Base-by-base conservation (phyloP, 2,329 filamentous ascomycete species). In the Fusarium paranaense region DNA sequence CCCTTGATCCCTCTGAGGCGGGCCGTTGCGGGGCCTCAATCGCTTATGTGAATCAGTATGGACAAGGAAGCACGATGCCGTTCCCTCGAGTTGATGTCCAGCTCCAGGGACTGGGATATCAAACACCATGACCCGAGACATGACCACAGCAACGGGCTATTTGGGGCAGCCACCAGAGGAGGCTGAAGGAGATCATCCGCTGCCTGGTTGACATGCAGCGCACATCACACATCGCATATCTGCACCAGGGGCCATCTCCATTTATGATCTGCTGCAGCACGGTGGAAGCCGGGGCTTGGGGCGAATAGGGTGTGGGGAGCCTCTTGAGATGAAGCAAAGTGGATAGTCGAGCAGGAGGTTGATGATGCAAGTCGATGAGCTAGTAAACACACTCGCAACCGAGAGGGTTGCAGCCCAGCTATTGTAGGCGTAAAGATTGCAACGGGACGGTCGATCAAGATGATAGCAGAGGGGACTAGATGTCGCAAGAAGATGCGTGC, bases 231-330 rank as follows among this genome's bases (percentile, higher is more conserved):
- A 63, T 64, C 40, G 40, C 62, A 50, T 61, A 66, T 71, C 58
- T 66, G 56, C 64, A 67, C 65, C 62, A 66, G 71, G 67, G 61
- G 56, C 56, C 64, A 76, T 77, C 69, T 76, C 71, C 69, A 67
- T 58, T 76, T 71, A 66, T 56, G 66, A 62, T 77, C 64, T 67
- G 50, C 47, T 78, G 70, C 75, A 76, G 67, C 67, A 30, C 33
- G 45, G 60, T 60, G 64, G 58, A 56, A 60, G 57, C 66, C 60
- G 22, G 69, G 64, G 38, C 45, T 52, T 32, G 4, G 33, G 9
- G 25, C 56, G 35, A 35, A 72, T 50, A 60, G 62, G 61, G 71
- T 73, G 67, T 69, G 71, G 71, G 66, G 54, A 52, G 61, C 60
- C 50, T 57, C 22, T 52, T 30, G 35, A 58, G 67, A 69, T 47